Evolutionary conservation across 768 basidiomycete genomes (phyloP), one percentile per base, ranked within the genome.

Genomic region (Dacryopinax primogenitus): DNA sequence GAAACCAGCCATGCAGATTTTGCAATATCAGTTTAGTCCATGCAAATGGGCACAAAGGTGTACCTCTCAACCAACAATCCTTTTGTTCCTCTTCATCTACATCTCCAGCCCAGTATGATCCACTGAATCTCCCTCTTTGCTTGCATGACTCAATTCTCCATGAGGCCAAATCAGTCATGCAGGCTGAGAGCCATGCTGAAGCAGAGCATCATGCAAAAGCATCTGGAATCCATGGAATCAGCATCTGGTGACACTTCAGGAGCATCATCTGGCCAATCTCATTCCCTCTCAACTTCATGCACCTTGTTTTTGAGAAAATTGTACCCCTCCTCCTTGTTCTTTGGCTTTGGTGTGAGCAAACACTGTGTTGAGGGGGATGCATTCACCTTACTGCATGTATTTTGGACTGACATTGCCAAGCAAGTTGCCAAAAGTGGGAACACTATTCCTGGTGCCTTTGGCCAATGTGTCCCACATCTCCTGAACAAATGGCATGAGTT

Each of bases 261-360:
- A 47, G 45, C 23, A 80, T 23, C 70, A 70, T 3, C 77, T 79
- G 66, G 76, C 81, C 0, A 0, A 23, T 2, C 77, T 78, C 80
- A 23, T 73, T 73, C 36, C 80, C 79, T 0, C 76, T 77, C 66
- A 80, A 83, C 62, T 79, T 81, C 71, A 81, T 82, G 77, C 81
- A 83, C 62, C 72, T 80, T 0, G 71, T 82, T 21, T 78, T 71
- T 68, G 79, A 80, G 66, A 82, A 82, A 66, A 51, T 80, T 1
- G 66, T 80, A 28, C 70, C 68, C n/a, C 79, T 77, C 62, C 72
- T 83, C 1, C 69, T 82, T 33, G 21, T n/a, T n/a, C n/a, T n/a
- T n/a, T n/a, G n/a, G n/a, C n/a, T n/a, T n/a, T n/a, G n/a, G n/a
- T n/a, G n/a, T n/a, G n/a, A n/a, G n/a, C n/a, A n/a, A n/a, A n/a